These are phyloP conservation scores for Balamuthia mandrillaris DNA, from an alignment of 208 protist species.

Conservation along the genomic window DNA sequence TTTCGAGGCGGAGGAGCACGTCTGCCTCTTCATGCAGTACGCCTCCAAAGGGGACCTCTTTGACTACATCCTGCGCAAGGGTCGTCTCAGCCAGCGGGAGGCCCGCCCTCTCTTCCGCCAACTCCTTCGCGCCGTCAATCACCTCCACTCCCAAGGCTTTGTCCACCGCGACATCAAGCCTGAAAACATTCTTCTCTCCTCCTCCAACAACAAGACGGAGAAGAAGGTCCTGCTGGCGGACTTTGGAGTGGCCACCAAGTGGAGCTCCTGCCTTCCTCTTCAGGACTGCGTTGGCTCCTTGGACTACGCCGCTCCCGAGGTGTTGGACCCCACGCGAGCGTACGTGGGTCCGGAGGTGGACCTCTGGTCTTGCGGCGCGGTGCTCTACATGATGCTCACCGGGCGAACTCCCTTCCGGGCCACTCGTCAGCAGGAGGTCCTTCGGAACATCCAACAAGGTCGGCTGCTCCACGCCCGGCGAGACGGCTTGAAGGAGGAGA, in stretches of 20 bases:
- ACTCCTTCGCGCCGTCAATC: neutral
- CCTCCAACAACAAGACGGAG: neutral
- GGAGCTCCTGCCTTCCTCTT: neutral
- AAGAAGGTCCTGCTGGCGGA: neutral
- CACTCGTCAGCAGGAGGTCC: too few species aligned
- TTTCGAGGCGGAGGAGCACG: neutral
- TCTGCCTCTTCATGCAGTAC: slow-evolving; percentile 13
- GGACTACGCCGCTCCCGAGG: slow-evolving; percentile 17
- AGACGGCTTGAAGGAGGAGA: neutral
- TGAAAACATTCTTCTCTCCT: neutral
- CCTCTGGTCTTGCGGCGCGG: neutral
- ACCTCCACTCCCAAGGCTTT: neutral
- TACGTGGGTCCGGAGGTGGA: slow-evolving; percentile 2
- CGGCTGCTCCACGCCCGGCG: too few species aligned
- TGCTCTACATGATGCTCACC: slow-evolving; percentile 13
- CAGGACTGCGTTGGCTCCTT: slow-evolving; percentile 13
- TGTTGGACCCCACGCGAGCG: neutral
- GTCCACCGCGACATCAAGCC: slow-evolving; percentile 19
- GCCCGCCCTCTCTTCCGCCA: neutral
- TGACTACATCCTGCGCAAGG: neutral
- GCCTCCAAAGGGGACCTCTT: slow-evolving; percentile 1
- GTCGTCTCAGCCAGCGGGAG: neutral
- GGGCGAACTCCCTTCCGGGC: neutral
- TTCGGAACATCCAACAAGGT: too few species aligned
- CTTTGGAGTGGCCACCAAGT: slow-evolving; percentile 30